Percentiles rank a stretch among this genome's conserved stretches.
Conservation (phyloP, 1,284 basidiomycete genomes). For the Volvariella surrecta region DNA sequence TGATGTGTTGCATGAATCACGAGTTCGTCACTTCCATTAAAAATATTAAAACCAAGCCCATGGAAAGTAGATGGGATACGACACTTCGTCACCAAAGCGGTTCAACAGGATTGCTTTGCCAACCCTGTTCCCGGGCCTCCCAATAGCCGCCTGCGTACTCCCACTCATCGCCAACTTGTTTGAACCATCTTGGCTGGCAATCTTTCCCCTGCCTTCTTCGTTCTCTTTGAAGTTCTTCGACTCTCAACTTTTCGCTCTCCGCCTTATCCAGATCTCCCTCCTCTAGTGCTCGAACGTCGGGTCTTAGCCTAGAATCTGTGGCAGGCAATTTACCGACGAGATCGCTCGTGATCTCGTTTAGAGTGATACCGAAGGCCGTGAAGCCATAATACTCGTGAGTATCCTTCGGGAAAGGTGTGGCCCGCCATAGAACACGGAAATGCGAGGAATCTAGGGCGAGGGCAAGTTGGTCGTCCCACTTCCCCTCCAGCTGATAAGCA, state of each 20-base stretch:
- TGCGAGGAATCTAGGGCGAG: constrained; percentile 60
- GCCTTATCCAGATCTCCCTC: constrained; percentile 72
- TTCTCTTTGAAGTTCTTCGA: constrained; percentile 72
- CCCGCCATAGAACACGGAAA: constrained; percentile 71
- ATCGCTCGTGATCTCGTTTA: constrained; percentile 77
- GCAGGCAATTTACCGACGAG: constrained; percentile 63
- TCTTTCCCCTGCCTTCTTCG: constrained; percentile 52
- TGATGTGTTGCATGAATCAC: too few species aligned
- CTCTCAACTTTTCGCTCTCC: constrained; percentile 64
- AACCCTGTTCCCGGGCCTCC: constrained; percentile 60
- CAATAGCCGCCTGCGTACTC: constrained; percentile 74
- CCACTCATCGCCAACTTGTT: constrained; percentile 65
- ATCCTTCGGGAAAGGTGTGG: constrained; percentile 66
- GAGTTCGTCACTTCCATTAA: too few species aligned
- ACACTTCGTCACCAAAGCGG: constrained; percentile 50
- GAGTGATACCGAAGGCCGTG: constrained; percentile 68
- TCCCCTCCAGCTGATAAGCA: constrained; percentile 62
- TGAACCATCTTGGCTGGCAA: constrained; percentile 63
- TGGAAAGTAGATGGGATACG: background rate
- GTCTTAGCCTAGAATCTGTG: constrained; percentile 81
- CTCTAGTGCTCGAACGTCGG: constrained; percentile 84
- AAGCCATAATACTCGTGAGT: constrained; percentile 75
- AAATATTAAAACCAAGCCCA: too few species aligned
- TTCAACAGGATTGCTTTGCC: constrained; percentile 41
- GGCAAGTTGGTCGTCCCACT: constrained; percentile 75